Conservation (phyloP, 2,329 filamentous ascomycete genomes). For the Aspergillus sp. region DNA sequence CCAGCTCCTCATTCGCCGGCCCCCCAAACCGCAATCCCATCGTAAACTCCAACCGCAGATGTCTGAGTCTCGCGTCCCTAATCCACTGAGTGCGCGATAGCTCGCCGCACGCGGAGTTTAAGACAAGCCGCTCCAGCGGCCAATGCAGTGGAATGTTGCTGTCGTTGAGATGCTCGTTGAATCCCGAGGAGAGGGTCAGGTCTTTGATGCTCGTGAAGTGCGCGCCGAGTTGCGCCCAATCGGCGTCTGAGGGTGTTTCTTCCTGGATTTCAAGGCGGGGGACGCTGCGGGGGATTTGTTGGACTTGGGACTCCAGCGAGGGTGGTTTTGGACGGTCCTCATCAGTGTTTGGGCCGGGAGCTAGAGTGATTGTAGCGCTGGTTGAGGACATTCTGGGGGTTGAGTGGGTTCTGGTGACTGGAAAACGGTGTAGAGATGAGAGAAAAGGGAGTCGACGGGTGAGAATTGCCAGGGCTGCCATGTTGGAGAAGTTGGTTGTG, state of each 20-base stretch:
- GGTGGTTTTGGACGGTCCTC: conserved; percentile 1
- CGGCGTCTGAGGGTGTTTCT: conserved; percentile 13
- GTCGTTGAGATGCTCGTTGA: conserved; percentile 16
- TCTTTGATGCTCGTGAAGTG: conserved; percentile 13
- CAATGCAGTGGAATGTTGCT: conserved; percentile 16
- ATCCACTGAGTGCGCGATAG: conserved; percentile 11
- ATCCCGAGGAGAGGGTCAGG: conserved; percentile 12
- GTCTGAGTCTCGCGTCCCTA: conserved; percentile 11
- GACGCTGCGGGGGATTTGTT: conserved; percentile 9
- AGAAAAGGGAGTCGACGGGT: neutral
- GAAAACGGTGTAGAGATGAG: neutral
- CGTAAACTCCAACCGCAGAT: conserved; percentile 13
- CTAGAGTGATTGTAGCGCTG: neutral
- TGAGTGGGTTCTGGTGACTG: neutral
- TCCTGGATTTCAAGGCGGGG: conserved; percentile 9
- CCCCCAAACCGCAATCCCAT: conserved; percentile 16
- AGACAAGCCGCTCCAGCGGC: conserved; percentile 11
- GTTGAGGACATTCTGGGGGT: neutral
- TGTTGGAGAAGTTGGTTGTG: neutral
- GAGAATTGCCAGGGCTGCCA: neutral
- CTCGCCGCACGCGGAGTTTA: conserved; percentile 9
- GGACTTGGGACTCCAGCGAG: conserved; percentile 9
- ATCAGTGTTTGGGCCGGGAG: neutral
- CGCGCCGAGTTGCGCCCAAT: conserved; percentile 15
- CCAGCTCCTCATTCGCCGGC: conserved; percentile 10